A percentile compares a stretch with the other conserved stretches of the same genome.
Conservation (phyloP, 2,329 filamentous ascomycete genomes). For the Pseudocercospora eumusae region DNA sequence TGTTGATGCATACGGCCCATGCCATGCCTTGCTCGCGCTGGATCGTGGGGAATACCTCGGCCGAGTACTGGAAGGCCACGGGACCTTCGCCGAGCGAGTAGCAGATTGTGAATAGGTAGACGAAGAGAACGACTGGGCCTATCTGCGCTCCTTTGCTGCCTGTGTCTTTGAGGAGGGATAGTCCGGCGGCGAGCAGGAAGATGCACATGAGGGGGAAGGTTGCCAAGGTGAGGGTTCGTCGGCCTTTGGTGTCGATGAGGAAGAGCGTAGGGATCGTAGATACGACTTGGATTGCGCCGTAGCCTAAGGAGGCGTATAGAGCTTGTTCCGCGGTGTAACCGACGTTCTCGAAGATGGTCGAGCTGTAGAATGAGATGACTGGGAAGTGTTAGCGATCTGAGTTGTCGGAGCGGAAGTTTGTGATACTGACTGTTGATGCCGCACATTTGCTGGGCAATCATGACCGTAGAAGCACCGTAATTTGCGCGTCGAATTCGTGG, state of each 20-base stretch:
- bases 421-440: slow-evolving; percentile 37
- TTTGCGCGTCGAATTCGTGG: slow-evolving; percentile 51
- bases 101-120: slow-evolving; percentile 56
- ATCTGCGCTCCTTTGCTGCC: slow-evolving; percentile 39
- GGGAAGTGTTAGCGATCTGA: slow-evolving; percentile 11
- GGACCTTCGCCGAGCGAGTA: slow-evolving; percentile 51
- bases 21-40: slow-evolving; percentile 49
- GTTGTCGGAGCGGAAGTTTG: too few species aligned
- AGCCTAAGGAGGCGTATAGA: slow-evolving; percentile 47
- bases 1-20: slow-evolving; percentile 61
- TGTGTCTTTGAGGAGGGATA: slow-evolving; percentile 42
- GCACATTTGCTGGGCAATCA: slow-evolving; percentile 42
- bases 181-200: slow-evolving; percentile 53
- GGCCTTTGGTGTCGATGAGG: slow-evolving; percentile 50
- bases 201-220: slow-evolving; percentile 53
- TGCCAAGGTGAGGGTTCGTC: slow-evolving; percentile 42
- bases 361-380: slow-evolving; percentile 44
- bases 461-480: slow-evolving; percentile 40
- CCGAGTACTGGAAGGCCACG: slow-evolving; percentile 47
- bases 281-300: slow-evolving; percentile 49
- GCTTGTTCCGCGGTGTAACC: slow-evolving; percentile 42
- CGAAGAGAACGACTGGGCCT: slow-evolving; percentile 44
- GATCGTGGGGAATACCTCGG: slow-evolving; percentile 51
- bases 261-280: slow-evolving; percentile 50
- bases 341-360: slow-evolving; percentile 42